Conservation (phyloP, 2,329 filamentous ascomycete genomes). For the Pseudocercospora vitis region DNA sequence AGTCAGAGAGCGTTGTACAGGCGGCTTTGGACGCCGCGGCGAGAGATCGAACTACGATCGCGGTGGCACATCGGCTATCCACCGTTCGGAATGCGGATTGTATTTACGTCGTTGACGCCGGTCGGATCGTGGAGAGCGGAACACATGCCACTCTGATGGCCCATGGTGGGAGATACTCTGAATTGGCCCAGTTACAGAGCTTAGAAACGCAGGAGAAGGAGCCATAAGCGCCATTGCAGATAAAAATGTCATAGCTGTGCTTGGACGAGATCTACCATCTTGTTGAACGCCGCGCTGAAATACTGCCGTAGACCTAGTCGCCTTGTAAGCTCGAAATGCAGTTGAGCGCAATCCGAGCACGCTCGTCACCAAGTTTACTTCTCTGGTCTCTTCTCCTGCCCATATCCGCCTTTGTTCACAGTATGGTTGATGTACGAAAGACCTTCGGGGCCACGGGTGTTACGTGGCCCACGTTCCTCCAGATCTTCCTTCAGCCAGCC, state of each 20-base stretch:
- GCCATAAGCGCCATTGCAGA: neutral
- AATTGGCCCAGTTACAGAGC: slow-evolving; percentile 17
- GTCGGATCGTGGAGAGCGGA: slow-evolving; percentile 42
- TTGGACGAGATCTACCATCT: neutral
- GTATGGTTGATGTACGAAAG: slow-evolving; percentile 60
- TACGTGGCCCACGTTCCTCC: slow-evolving; percentile 73
- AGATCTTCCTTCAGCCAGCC: slow-evolving; percentile 83
- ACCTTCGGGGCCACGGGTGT: slow-evolving; percentile 60
- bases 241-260: no score
- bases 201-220: slow-evolving; percentile 4
- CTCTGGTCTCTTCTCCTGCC: slow-evolving; percentile 51
- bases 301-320: neutral
- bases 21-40: slow-evolving; percentile 59
- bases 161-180: slow-evolving; percentile 8
- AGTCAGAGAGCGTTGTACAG: slow-evolving; percentile 32
- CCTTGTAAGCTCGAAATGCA: neutral
- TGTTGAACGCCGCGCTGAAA: slow-evolving; percentile 6
- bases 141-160: slow-evolving; percentile 31
- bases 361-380: slow-evolving; percentile 11
- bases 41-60: slow-evolving; percentile 40
- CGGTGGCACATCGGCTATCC: slow-evolving; percentile 43
- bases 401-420: slow-evolving; percentile 65
- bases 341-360: neutral
- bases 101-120: slow-evolving; percentile 44
- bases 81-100: slow-evolving; percentile 41